Evolutionary conservation across 371 early-diverging fungal genomes (phyloP), one percentile per base, ranked within the genome.

Genomic region (Rhizomucor pusillus): DNA sequence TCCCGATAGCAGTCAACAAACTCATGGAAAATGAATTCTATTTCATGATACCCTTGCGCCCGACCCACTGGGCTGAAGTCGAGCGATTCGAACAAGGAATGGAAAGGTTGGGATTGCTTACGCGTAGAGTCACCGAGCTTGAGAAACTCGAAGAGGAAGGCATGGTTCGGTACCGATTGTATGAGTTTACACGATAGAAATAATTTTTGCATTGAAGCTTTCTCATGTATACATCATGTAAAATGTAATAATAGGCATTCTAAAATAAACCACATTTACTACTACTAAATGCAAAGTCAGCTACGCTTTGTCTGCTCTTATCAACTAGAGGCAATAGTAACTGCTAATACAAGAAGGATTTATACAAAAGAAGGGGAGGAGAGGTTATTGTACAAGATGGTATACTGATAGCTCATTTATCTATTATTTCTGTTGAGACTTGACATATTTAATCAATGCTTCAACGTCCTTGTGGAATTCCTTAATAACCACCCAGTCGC

Each of bases 21-120:
- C 51, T 73, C 16, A 66, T 69, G 66, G 63, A 65, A 36, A 56
- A 71, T 12, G 72, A 59, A 12, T 69, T 71, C 52, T 67, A 71
- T 48, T 77, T 77, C 36, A 69, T 77, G 72, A 73, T 71, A 46
- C 77, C 77, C 2, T 46, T 77, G 11, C 60, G 77, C 43, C 55
- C 52, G 9, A 69, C 72, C 12, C 74, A 76, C 43, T 61, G 59
- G 52, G 50, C 61, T 34, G 74, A 77, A 59, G 74, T 77, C 1
- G 16, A 50, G 16, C 60, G 56, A 14, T 77, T 77, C 56, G 72
- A 77, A 56, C 18, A 25, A 2, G 60, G 54, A 20, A 77, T 77
- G 77, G 34, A 29, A 10, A 35, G 58, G 5, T 36, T 67, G 9
- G 68, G 72, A 2, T 48, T 77, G 9, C 25, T 48, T 11, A 34